Base-by-base conservation (phyloP, 176 grass and related monocot genomes). In the Urochloa ruziziensis region DNA sequence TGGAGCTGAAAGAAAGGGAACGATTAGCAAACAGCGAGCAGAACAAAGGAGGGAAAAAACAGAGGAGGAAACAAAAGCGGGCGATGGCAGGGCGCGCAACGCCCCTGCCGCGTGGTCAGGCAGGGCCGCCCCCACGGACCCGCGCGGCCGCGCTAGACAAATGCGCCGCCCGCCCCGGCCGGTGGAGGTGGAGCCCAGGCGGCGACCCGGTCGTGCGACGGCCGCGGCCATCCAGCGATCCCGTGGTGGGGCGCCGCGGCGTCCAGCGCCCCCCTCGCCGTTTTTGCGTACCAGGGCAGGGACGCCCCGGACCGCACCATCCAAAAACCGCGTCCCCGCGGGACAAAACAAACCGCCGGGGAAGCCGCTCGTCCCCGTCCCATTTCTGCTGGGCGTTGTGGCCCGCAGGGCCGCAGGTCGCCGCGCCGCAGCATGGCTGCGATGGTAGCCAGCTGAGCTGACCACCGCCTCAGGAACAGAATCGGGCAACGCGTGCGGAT, bases 81-180 rank as follows among this genome's bases (percentile, higher is more conserved):
- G 13, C 67, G n/a, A 57, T n/a, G 7, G 63, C 39, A 58, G 23
- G 35, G 36, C 11, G 34, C 46, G 81, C 32, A 35, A 75, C 49
- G 34, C 4, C 40, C n/a, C 40, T 61, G 47, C 49, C 70, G 24
- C 52, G 10, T 54, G 67, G 72, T 54, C 21, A 70, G 62, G 6
- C 61, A 34, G 29, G 14, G 10, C 10, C 4, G 16, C 17, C 17
- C 56, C 54, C 9, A 9, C 54, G 2, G 54, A n/a, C 53, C 43
- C 59, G n/a, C 3, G 44, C 17, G 25, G 37, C 4, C n/a, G 83
- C 10, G n/a, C 11, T 77, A 37, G 64, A 85, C 82, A 81, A 82
- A 89, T 51, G 78, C 78, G 56, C 88, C 56, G 71, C 72, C n/a
- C n/a, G n/a, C 87, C 62, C 69, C 77, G 35, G 81, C 65, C 27